Evolutionary conservation across 2,329 filamentous ascomycete genomes (phyloP).

Genomic region (Teratosphaeria nubilosa): DNA sequence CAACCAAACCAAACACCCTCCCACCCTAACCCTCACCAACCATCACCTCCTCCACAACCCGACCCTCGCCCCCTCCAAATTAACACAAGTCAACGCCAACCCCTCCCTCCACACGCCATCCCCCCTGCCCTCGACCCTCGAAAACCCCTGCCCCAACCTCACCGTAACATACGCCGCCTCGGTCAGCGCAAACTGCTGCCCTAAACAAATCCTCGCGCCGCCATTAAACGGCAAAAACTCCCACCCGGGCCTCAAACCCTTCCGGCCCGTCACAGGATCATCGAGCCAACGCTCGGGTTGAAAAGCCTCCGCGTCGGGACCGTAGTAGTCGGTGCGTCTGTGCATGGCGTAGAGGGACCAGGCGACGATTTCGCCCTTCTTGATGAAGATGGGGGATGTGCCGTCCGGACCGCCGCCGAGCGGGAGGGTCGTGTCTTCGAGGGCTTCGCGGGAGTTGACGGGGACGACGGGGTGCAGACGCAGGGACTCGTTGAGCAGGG

Average conservation of each 20-base stretch:
- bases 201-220: conserved; percentile 26
- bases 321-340: conserved; percentile 46
- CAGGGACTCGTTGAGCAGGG: conserved; percentile 66
- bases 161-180: conserved; percentile 66
- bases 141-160: conserved; percentile 62
- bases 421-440: conserved; percentile 66
- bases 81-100: conserved; percentile 21
- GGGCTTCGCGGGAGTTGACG: conserved; percentile 64
- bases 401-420: conserved; percentile 47
- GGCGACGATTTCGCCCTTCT: conserved; percentile 53
- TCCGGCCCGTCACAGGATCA: conserved; percentile 17
- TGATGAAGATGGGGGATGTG: conserved; percentile 51
- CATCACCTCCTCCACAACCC: conserved; percentile 8
- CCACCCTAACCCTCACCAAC: no score
- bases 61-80: conserved; percentile 21
- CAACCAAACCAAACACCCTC: no score
- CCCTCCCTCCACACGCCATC: conserved; percentile 20
- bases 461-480: conserved; percentile 70
- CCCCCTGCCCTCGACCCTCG: conserved; percentile 28
- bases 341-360: conserved; percentile 68
- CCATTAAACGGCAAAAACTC: conserved; percentile 31
- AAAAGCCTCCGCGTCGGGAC: conserved; percentile 34
- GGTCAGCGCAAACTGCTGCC: conserved; percentile 66
- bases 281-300: conserved; percentile 29
- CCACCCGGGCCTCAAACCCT: conserved; percentile 25